Evolutionary conservation across 352 stramenopile species (phyloP), one percentile per base, ranked within the genome.

Genomic region (Phytophthora fragariae): DNA sequence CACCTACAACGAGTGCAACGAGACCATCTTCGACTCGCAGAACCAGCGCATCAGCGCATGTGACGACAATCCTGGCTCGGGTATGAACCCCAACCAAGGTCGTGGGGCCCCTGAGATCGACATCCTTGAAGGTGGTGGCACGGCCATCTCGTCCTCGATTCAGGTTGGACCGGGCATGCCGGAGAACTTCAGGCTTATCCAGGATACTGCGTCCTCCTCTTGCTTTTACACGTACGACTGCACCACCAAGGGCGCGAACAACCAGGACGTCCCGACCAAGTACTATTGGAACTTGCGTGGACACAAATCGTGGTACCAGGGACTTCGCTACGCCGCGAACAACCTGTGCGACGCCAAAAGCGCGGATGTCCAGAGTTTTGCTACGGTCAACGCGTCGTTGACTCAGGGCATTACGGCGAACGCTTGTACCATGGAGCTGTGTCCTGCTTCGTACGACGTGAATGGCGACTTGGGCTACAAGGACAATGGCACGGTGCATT

Each of bases 281-380:
- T 76, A 77, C 49, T 91, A 89, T 69, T 73, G 72, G 65, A 54
- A 72, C 17, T 65, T 81, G 21, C 24, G 24, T 27, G 24, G 24
- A 27, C 24, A 27, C 24, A 27, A 27, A 3, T 27, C 24, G 24
- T 27, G 86, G 86, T 94, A 94, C 65, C 82, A 92, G 35, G 85
- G 85, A 2, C 70, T 94, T 9, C 75, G 79, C 1, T 94, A 94
- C 54, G 75, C 56, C 0, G 67, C 82, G 7, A 94, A 94, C 63
- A 89, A 90, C 50, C 79, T 88, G 35, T 94, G 86, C 57, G 56
- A 69, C 0, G 37, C 70, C 0, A 57, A 81, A 9, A 53, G 24
- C 3, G 72, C 50, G 0, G 52, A 76, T 3, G 53, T 76, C 1
- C 86, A 94, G 61, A 73, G 73, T 14, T 88, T 86, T 29, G 57